Conservation (phyloP, 2,329 filamentous ascomycete species). For the Dactylellina haptotyla region DNA sequence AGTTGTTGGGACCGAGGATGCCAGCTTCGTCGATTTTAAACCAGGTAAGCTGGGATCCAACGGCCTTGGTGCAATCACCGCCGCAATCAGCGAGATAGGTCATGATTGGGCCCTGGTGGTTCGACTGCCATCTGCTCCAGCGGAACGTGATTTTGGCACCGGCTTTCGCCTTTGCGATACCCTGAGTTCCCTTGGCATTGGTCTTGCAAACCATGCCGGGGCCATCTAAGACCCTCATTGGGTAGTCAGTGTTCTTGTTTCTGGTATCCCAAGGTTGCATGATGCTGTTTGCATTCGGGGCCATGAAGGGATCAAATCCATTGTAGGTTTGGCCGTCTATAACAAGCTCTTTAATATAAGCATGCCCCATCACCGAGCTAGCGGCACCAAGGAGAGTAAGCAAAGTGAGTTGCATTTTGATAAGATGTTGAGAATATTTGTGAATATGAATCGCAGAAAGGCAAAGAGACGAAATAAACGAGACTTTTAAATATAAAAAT, state of each 20-base stretch:
- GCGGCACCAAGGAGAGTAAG: constrained; percentile 45
- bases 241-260: constrained; percentile 23
- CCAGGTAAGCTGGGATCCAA: constrained; percentile 63
- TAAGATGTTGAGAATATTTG: too few species aligned
- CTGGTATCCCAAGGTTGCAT: constrained; percentile 57
- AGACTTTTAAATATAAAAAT: too few species aligned
- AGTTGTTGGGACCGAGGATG: constrained; percentile 61
- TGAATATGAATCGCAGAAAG: neutral
- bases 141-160: constrained; percentile 64
- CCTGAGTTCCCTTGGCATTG: constrained; percentile 62
- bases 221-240: constrained; percentile 47
- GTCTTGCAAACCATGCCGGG: constrained; percentile 66
- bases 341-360: constrained; percentile 52
- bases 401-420: constrained; percentile 53
- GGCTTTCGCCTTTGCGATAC: constrained; percentile 63
- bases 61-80: constrained; percentile 62
- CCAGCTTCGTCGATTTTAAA: constrained; percentile 63
- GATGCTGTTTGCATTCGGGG: constrained; percentile 53
- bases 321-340: constrained; percentile 39
- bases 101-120: constrained; percentile 65
- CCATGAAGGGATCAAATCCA: constrained; percentile 50
- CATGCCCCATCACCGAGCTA: constrained; percentile 50
- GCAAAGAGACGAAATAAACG: neutral
- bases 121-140: constrained; percentile 66
- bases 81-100: constrained; percentile 64